phyloP scores from a whole-genome alignment of 192 early-diverging fungal species.

The Backusella liffmaniae region DNA sequence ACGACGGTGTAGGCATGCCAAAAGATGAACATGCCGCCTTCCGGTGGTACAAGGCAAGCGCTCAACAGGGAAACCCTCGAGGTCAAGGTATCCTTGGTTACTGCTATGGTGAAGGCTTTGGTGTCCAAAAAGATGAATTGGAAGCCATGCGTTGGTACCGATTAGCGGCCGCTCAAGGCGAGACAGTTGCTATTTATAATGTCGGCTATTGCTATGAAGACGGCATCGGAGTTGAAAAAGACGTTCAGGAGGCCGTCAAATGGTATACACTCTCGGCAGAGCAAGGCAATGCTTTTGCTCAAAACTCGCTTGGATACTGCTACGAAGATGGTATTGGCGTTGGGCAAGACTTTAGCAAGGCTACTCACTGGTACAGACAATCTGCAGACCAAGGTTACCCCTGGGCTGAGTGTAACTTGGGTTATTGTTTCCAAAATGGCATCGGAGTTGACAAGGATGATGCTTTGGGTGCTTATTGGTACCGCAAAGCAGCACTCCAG shows the following conservation, averaged over 20 bases:
- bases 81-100: conserved; percentile 68
- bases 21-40: conserved; percentile 64
- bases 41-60: conserved; percentile 64
- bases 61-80: conserved; percentile 60
- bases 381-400: conserved; percentile 51
- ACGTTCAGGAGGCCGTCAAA: conserved; percentile 50
- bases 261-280: conserved; percentile 66
- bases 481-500: conserved; percentile 56
- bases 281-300: conserved; percentile 72
- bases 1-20: conserved; percentile 72
- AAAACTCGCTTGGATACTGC: conserved; percentile 77
- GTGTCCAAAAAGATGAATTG: conserved; percentile 59
- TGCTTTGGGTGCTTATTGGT: conserved; percentile 54
- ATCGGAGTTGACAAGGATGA: conserved; percentile 55
- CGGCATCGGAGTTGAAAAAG: conserved; percentile 55
- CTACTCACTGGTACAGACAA: conserved; percentile 57
- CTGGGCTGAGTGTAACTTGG: conserved; percentile 66
- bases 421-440: conserved; percentile 71
- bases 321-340: conserved; percentile 78
- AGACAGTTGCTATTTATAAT: conserved; percentile 53
- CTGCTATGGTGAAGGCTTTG: conserved; percentile 77
- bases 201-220: conserved; percentile 59
- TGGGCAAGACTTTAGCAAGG: conserved; percentile 47
- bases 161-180: conserved; percentile 51
- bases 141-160: conserved; percentile 64